Conservation (phyloP, 75 land plant genomes). For the Cunninghamia lanceolata region DNA sequence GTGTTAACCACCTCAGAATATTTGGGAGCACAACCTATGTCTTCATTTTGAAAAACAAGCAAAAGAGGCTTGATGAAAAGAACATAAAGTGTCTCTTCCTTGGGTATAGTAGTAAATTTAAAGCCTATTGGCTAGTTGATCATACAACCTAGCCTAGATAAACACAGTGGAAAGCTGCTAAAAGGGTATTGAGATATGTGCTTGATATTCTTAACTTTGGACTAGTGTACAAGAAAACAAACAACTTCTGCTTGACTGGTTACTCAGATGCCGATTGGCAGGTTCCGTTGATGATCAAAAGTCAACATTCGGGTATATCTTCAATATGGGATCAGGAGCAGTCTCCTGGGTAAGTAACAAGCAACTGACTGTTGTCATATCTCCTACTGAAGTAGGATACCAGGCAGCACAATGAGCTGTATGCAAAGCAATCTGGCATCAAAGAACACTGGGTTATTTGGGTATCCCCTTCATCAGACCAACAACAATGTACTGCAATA, state of each 20-base stretch:
- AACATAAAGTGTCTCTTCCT: no score
- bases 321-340: slow-evolving; percentile 12
- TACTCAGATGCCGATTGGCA: slow-evolving; percentile 16
- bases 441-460: neutral
- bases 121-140: no score
- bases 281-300: slow-evolving; percentile 16
- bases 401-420: neutral
- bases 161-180: neutral
- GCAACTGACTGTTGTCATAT: slow-evolving; percentile 3
- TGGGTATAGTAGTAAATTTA: no score
- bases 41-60: no score
- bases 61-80: no score
- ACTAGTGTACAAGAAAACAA: neutral
- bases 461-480: neutral
- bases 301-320: slow-evolving; percentile 9
- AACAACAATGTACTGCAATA: neutral
- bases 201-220: neutral
- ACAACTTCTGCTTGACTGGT: slow-evolving; percentile 7
- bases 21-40: no score
- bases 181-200: neutral
- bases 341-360: slow-evolving; percentile 22
- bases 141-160: neutral
- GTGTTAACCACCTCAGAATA: no score
- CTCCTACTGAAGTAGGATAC: neutral
- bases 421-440: slow-evolving; percentile 9